phyloP scores from a whole-genome alignment of 495 filamentous ascomycete species.

The Collariella sp. region DNA sequence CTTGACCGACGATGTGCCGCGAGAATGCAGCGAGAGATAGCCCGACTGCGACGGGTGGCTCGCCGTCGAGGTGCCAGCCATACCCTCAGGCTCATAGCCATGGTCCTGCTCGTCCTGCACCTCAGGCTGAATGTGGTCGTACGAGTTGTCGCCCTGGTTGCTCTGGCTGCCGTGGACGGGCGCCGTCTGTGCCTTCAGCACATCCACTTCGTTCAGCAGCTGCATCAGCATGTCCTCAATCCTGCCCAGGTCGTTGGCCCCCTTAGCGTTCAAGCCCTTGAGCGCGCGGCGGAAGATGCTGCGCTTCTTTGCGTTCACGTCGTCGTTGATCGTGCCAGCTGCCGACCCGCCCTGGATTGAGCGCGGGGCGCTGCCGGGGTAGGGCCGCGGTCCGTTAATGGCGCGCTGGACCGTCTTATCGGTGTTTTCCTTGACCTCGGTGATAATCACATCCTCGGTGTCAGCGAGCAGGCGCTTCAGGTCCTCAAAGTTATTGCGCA shows the following conservation, averaged over 20 bases:
- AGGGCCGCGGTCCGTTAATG: conserved; percentile 80
- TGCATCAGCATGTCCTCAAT: conserved; percentile 96
- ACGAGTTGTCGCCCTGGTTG: conserved; percentile 38
- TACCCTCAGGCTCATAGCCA: conserved; percentile 77
- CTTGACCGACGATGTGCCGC: conserved; percentile 49
- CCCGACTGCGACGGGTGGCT: conserved; percentile 63
- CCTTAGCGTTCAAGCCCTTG: conserved; percentile 78
- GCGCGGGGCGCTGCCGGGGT: conserved; percentile 54
- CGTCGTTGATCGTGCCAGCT: conserved; percentile 59
- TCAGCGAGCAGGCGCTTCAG: conserved; percentile 88
- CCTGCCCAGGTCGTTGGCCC: conserved; percentile 74
- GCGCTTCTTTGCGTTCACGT: conserved; percentile 67
- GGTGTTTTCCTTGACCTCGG: conserved; percentile 74
- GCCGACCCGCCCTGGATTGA: conserved; percentile 46
- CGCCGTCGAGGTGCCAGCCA: conserved; percentile 65
- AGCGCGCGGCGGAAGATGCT: conserved; percentile 88
- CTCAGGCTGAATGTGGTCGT: conserved; percentile 49
- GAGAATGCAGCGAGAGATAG: conserved; percentile 62
- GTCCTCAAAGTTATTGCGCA: conserved; percentile 94
- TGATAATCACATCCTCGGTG: conserved; percentile 75
- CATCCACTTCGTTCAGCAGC: conserved; percentile 83
- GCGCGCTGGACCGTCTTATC: conserved; percentile 73
- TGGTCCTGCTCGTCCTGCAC: conserved; percentile 49
- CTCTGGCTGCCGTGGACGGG: conserved; percentile 20
- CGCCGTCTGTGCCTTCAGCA: conserved; percentile 58